phyloP scores from a whole-genome alignment of 169 alveolate genomes.

The Plasmodium yoelii region DNA sequence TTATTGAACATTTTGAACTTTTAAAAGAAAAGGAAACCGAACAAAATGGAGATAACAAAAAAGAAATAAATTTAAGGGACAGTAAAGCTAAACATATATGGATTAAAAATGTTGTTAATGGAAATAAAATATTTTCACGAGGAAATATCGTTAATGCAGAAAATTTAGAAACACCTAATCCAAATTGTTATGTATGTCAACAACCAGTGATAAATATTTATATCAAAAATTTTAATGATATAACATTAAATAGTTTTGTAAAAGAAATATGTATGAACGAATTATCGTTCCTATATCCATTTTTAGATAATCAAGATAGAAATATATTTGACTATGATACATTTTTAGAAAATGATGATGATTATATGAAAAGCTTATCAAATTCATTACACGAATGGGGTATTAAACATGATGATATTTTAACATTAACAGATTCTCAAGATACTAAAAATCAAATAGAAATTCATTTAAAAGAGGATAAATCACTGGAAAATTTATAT shows the following conservation, averaged over 20 bases:
- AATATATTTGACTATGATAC: constrained; percentile 68
- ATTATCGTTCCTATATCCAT: constrained; percentile 51
- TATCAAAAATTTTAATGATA: constrained; percentile 66
- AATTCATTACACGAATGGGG: constrained; percentile 45
- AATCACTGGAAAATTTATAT: constrained; percentile 14
- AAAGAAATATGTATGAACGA: constrained; percentile 65
- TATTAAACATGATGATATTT: constrained; percentile 54
- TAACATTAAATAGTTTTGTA: constrained; percentile 77
- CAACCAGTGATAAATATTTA: constrained; percentile 76
- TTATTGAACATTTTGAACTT: constrained; percentile 38
- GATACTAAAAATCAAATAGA: constrained; percentile 62
- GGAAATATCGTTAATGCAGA: constrained; percentile 81
- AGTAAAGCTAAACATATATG: constrained; percentile 51
- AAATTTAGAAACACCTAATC: constrained; percentile 72
- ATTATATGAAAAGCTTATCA: constrained; percentile 40
- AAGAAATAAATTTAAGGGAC: constrained; percentile 10
- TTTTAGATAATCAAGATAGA: constrained; percentile 64
- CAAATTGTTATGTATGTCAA: constrained; percentile 79
- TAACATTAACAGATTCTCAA: constrained; percentile 62
- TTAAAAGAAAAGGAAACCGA: constrained; percentile 13
- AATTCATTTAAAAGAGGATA: constrained; percentile 62
- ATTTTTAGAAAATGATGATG: constrained; percentile 56
- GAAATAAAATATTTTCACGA: constrained; percentile 64
- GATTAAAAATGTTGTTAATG: constrained; percentile 54
- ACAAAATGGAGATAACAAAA: neutral